Evolutionary conservation across 306 rosid species (phyloP), one percentile per base, ranked within the genome.

Genomic region (Medicago truncatula): DNA sequence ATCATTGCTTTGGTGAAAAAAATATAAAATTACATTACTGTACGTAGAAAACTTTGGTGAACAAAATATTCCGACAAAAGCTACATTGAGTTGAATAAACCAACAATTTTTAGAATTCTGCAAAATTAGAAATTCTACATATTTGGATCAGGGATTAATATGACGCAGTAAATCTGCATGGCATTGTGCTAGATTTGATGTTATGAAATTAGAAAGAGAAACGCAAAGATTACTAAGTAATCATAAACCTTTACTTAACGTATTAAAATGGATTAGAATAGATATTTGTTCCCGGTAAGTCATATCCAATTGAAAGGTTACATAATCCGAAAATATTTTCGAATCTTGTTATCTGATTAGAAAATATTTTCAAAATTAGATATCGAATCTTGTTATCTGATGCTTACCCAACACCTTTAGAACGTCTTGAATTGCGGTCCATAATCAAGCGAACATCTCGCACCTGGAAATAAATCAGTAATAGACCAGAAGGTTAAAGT

Each of bases 361-460:
- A 59, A 23, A 25, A 25, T 59, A 31, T 59, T 23, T 23, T 59
- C 39, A 59, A 59, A 59, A 59, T 2, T 25, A 23, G 65, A 59
- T 6, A 59, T 59, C 13, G 4, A 59, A 23, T 25, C 40, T 59
- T 13, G 68, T 47, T 34, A 78, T 65, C 57, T 9, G 64, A 80
- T 75, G 81, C 97, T 31, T 81, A 95, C 99, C 99, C 99, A 84
- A 92, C 92, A 67, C 99, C 99, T 86, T 95, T 95, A 7, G 99
- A 95, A 74, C 99, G 97, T 71, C 97, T 89, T 64, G 97, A 90
- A 86, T 85, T 95, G 68, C 99, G 97, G 81, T 92, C 99, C 99
- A 95, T 89, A 81, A 95, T 95, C 71, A 95, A 90, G 44, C 97
- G 96, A 76, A 92, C 99, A 78, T 95, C 99, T 50, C 99, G 97